A percentile compares a stretch with the other conserved stretches of the same genome.
phyloP scores from a whole-genome alignment of 2,329 filamentous ascomycete species.

The Colletotrichum graminicola region DNA sequence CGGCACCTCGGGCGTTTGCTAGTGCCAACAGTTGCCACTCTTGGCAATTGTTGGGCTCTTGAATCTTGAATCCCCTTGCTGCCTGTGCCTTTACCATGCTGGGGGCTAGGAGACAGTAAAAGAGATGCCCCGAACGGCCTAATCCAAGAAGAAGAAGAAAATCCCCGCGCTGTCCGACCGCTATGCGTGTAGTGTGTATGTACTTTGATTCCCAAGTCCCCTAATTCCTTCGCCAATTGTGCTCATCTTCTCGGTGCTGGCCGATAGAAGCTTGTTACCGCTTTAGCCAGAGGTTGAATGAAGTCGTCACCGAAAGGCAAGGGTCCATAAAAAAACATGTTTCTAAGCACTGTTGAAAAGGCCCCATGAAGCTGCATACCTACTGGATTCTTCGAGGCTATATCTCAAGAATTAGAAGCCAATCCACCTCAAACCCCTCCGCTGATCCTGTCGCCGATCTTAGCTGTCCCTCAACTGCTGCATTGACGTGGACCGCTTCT shows the following conservation, averaged over 20 bases:
- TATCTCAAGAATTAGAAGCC: background rate
- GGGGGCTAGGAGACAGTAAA: no score
- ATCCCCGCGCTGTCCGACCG: background rate
- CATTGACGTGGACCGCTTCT: slow-evolving; percentile 10
- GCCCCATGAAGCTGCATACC: background rate
- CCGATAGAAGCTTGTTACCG: background rate
- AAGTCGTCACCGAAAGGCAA: background rate
- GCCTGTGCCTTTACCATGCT: background rate
- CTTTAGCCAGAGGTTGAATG: background rate
- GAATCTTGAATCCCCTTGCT: background rate
- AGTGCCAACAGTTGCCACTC: background rate
- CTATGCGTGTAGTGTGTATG: background rate
- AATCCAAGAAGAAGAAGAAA: no score
- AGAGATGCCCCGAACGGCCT: background rate
- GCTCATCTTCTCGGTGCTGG: background rate
- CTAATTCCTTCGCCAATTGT: background rate
- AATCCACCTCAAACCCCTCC: background rate
- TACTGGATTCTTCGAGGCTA: background rate
- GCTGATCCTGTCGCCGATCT: slow-evolving; percentile 29
- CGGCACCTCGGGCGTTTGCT: background rate
- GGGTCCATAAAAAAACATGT: background rate
- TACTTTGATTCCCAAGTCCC: background rate
- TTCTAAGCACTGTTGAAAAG: background rate
- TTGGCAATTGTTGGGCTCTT: background rate
- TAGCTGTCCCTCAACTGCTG: background rate